These are phyloP conservation scores for Penicillium nucicola DNA, from an alignment of 495 filamentous ascomycete genomes.

Conservation along the genomic window DNA sequence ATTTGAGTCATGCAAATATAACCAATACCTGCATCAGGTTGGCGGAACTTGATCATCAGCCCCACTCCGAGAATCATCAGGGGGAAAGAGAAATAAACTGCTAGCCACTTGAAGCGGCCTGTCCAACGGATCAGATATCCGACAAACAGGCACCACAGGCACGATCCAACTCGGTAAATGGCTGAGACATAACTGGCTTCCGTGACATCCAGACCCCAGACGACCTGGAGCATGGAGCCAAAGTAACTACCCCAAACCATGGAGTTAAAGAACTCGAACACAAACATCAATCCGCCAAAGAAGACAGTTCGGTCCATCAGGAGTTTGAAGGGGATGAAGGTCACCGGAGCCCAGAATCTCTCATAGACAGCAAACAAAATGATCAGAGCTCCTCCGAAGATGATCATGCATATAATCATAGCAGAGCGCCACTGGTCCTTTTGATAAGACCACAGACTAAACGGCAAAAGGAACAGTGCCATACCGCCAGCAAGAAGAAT, in stretches of 20 bases:
- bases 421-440: conserved; percentile 41
- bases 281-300: conserved; percentile 49
- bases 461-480: conserved; percentile 53
- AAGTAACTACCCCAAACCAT: conserved; percentile 42
- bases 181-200: conserved; percentile 50
- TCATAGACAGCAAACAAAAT: conserved; percentile 55
- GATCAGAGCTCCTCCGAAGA: conserved; percentile 49
- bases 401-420: conserved; percentile 48
- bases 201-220: conserved; percentile 50
- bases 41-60: conserved; percentile 62
- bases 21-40: conserved; percentile 49
- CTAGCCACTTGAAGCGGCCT: conserved; percentile 43
- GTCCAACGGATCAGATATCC: conserved; percentile 51
- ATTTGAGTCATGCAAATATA: conserved; percentile 70
- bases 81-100: conserved; percentile 53
- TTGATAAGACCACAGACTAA: conserved; percentile 45
- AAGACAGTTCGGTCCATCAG: conserved; percentile 57
- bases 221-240: conserved; percentile 62
- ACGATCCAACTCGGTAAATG: conserved; percentile 43
- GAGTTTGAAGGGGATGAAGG: conserved; percentile 54
- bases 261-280: conserved; percentile 49
- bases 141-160: conserved; percentile 37
- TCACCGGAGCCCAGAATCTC: conserved; percentile 42
- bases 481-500: conserved; percentile 53
- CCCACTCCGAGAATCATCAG: conserved; percentile 50